phyloP scores from a whole-genome alignment of 805 yeast genomes.

The Ogataea ramenticola region DNA sequence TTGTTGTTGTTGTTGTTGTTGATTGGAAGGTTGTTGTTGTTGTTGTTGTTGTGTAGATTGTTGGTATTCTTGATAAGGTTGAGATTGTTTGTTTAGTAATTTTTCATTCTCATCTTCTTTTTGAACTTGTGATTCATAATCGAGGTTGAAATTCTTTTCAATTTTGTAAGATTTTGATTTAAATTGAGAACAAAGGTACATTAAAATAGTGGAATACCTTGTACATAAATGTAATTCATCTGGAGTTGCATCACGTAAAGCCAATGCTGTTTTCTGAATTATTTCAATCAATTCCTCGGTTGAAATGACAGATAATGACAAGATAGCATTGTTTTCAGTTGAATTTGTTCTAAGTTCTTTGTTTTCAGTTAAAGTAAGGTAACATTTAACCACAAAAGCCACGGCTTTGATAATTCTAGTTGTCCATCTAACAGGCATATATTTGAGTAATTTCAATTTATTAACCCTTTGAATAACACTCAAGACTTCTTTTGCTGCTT shows the following conservation, averaged over 20 bases:
- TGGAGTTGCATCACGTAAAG: constrained; percentile 76
- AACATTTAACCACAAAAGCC: constrained; percentile 84
- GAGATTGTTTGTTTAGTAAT: neutral
- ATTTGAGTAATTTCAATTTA: constrained; percentile 51
- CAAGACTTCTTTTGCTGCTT: constrained; percentile 75
- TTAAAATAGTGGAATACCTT: constrained; percentile 66
- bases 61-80: no score
- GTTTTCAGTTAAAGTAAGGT: constrained; percentile 46
- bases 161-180: constrained; percentile 30
- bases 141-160: constrained; percentile 12
- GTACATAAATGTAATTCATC: constrained; percentile 83
- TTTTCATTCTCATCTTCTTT: constrained; percentile 3
- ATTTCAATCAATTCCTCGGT: constrained; percentile 62
- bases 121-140: constrained; percentile 18
- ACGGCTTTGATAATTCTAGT: constrained; percentile 81
- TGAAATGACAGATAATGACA: constrained; percentile 58
- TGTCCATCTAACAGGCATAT: constrained; percentile 92
- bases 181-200: constrained; percentile 73
- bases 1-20: constrained; percentile 1
- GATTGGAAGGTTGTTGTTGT: neutral
- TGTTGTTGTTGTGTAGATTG: neutral
- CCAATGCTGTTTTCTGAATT: constrained; percentile 65
- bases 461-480: constrained; percentile 66
- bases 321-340: constrained; percentile 11
- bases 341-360: no score